Evolutionary conservation across 768 basidiomycete genomes (phyloP).

Genomic region (Hericium alpestre): DNA sequence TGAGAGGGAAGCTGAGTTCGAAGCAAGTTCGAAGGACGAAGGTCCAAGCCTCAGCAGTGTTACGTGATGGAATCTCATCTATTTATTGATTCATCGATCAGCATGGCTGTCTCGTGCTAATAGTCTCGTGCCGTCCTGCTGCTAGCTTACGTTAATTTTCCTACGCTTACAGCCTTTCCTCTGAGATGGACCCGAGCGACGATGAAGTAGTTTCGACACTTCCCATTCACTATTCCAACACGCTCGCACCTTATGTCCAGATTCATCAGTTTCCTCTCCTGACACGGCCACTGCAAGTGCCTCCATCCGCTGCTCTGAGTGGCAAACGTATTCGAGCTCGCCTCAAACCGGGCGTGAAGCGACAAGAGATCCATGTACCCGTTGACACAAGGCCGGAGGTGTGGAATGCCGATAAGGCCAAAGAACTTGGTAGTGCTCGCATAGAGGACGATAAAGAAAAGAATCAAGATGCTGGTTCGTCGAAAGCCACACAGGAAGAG

Average conservation of each 20-base stretch:
- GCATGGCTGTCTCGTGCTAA: no score
- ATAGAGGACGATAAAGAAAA: conserved; percentile 71
- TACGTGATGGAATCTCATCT: no score
- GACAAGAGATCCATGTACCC: conserved; percentile 72
- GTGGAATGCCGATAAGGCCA: conserved; percentile 65
- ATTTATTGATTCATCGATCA: no score
- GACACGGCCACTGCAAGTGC: conserved; percentile 60
- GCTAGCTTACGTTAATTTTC: neutral
- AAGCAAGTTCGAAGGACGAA: no score
- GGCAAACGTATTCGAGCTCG: conserved; percentile 74
- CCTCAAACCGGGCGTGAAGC: conserved; percentile 49
- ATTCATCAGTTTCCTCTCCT: conserved; percentile 77
- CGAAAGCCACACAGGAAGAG: conserved; percentile 19
- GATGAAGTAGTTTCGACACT: conserved; percentile 60
- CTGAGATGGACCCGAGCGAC: conserved; percentile 20
- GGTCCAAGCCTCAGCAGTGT: no score
- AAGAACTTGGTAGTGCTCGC: conserved; percentile 53
- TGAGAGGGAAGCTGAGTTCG: no score
- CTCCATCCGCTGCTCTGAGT: conserved; percentile 59
- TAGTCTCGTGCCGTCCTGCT: no score
- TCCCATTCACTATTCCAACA: conserved; percentile 63
- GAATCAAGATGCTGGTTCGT: conserved; percentile 42
- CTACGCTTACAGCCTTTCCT: neutral
- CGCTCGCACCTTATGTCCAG: conserved; percentile 52
- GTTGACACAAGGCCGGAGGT: conserved; percentile 74